Evolutionary conservation across 352 stramenopile genomes (phyloP), one percentile per base, ranked within the genome.

Genomic region (Phytopythium ostracodes): DNA sequence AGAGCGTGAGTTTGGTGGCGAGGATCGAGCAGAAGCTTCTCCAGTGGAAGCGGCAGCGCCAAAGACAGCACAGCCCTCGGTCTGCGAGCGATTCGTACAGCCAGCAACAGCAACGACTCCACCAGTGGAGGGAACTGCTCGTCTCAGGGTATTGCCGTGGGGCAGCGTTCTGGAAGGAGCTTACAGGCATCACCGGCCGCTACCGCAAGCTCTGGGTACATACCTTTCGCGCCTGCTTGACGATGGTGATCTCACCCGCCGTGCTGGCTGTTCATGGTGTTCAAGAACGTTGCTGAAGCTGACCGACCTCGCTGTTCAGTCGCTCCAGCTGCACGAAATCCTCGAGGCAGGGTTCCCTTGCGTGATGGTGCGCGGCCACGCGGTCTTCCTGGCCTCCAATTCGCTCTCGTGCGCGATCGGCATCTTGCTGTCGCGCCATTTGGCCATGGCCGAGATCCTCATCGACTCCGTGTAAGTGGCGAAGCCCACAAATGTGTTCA

Each of bases 161-260:
- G 10, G 47, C 17, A 10, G 24, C 22, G 15, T 53, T 53, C 27
- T 70, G 62, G 66, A 55, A 24, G 35, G 70, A 79, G 11, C 27
- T 81, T 14, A 71, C 65, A 8, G 59, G 51, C 1, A 71, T 72
- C 31, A 59, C 73, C 10, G 72, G 75, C 3, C 56, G 49, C 18
- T 70, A 77, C 27, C 67, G 75, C 18, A 84, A 84, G 47, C 70
- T 71, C 50, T 84, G 72, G 72, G 75, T 84, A 63, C 35, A 65
- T 51, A n/a, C n/a, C n/a, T n/a, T n/a, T n/a, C n/a, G n/a, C n/a
- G n/a, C n/a, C n/a, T n/a, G n/a, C n/a, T n/a, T n/a, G n/a, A n/a
- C n/a, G n/a, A n/a, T n/a, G n/a, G n/a, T n/a, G n/a, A n/a, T n/a
- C n/a, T n/a, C n/a, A n/a, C n/a, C n/a, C n/a, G n/a, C n/a, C n/a